Conservation (phyloP, 2,329 filamentous ascomycete genomes). For the Paraphaeosphaeria minitans region DNA sequence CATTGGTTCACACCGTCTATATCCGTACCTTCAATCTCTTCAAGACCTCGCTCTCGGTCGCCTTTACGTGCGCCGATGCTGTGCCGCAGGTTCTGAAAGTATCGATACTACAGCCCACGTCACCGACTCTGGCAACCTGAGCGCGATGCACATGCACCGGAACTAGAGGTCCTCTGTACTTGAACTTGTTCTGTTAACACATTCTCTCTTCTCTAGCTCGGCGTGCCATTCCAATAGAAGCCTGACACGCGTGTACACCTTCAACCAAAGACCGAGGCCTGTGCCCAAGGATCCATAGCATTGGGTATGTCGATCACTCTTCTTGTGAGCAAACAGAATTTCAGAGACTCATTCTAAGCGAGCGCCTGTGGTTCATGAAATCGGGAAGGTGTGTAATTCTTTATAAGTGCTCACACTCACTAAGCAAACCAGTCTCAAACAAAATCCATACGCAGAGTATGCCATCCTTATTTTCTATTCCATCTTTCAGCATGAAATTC, state of each 20-base stretch:
- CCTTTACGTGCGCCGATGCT: not conserved
- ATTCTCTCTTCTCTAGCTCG: conserved; percentile 6
- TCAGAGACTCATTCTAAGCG: conserved; percentile 3
- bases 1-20: too few relatives aligned
- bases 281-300: not conserved
- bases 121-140: conserved; percentile 4
- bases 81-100: not conserved
- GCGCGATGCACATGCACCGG: not conserved
- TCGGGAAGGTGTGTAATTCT: not conserved
- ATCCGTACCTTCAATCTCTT: conserved; percentile 1
- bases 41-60: conserved; percentile 2
- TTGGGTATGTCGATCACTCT: conserved; percentile 3
- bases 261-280: not conserved
- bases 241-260: not conserved
- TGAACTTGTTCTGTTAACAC: not conserved
- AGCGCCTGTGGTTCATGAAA: not conserved
- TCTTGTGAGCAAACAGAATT: not conserved
- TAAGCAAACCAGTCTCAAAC: not conserved
- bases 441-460: not conserved
- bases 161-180: not conserved
- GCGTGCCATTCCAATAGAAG: not conserved
- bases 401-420: not conserved
- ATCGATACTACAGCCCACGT: conserved; percentile 1
- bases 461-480: not conserved
- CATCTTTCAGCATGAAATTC: not conserved